A percentile compares a stretch with the other conserved stretches of the same genome.
These are phyloP conservation scores for Leptographium radiaticola DNA, from an alignment of 2,329 filamentous ascomycete species.

Conservation along the genomic window DNA sequence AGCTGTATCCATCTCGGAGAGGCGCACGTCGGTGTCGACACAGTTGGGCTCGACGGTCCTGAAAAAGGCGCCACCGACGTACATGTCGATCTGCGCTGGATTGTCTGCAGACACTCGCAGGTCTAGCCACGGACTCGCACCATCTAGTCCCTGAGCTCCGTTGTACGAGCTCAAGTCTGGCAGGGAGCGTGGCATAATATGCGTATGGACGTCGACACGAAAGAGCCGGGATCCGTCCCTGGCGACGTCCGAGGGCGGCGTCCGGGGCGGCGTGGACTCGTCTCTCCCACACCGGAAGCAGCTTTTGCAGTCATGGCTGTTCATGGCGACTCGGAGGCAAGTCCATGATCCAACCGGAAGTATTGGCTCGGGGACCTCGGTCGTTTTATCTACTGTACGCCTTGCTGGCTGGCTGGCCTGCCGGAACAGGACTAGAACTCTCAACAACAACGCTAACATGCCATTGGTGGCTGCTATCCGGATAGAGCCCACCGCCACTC, in stretches of 20 bases:
- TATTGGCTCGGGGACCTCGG: too few species aligned
- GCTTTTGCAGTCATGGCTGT: too few species aligned
- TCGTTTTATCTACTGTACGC: too few species aligned
- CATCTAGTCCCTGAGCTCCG: neutral
- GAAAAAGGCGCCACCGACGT: conserved; percentile 1
- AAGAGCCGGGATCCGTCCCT: neutral
- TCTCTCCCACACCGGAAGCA: too few species aligned
- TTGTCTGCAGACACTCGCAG: neutral
- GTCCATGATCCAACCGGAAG: too few species aligned
- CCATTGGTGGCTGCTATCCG: too few species aligned
- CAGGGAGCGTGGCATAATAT: conserved; percentile 1
- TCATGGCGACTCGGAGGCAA: too few species aligned
- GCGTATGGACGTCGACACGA: conserved; percentile 1
- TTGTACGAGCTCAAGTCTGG: neutral
- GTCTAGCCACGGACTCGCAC: neutral
- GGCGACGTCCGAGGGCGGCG: neutral
- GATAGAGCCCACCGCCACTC: too few species aligned
- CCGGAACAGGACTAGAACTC: too few species aligned
- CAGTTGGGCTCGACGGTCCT: conserved; percentile 2
- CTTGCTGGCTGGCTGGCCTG: too few species aligned
- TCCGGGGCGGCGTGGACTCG: neutral
- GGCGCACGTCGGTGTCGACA: neutral
- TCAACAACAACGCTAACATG: too few species aligned
- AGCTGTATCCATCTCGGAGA: neutral
- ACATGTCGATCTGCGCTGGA: neutral